These are phyloP conservation scores for Lagenaria siceraria DNA, from an alignment of 306 rosid species.

Conservation along the genomic window DNA sequence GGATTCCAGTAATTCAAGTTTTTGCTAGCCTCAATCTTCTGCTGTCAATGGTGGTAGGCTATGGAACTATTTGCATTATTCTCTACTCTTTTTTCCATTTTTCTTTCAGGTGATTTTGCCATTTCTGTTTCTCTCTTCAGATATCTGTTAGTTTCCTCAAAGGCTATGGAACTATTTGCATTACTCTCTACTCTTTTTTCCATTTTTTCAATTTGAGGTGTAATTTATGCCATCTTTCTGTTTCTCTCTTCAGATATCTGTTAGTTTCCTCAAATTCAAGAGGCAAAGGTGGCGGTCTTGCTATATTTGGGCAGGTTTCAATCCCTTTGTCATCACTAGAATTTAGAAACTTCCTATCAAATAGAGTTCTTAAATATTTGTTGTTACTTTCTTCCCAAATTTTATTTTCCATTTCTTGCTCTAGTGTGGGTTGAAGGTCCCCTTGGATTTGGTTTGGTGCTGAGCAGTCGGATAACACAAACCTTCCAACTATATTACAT, in stretches of 20 bases:
- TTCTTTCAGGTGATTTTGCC: background rate
- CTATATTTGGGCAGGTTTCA: slow-evolving; percentile 82
- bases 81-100: background rate
- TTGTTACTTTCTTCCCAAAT: slow-evolving; percentile 2
- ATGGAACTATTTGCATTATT: background rate
- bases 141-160: slow-evolving; percentile 39
- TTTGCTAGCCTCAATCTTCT: slow-evolving; percentile 78
- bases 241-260: slow-evolving; percentile 37
- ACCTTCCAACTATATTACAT: slow-evolving; percentile 65
- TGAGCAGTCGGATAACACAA: slow-evolving; percentile 77
- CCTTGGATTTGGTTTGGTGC: slow-evolving; percentile 80
- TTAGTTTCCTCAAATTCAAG: slow-evolving; percentile 41
- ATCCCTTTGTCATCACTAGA: slow-evolving; percentile 12
- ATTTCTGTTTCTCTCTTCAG: slow-evolving; percentile 26
- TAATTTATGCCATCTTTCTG: background rate
- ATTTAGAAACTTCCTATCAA: background rate
- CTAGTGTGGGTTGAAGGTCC: slow-evolving; percentile 95
- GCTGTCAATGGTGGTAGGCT: slow-evolving; percentile 59
- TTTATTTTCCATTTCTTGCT: slow-evolving; percentile 14
- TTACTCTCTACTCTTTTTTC: background rate
- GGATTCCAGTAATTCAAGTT: slow-evolving; percentile 89
- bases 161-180: slow-evolving; percentile 5
- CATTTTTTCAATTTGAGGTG: too few species aligned
- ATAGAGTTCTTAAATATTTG: background rate
- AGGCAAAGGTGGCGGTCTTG: slow-evolving; percentile 77